These are phyloP conservation scores for Hericium alpestre DNA, from an alignment of 768 basidiomycete genomes.

Conservation along the genomic window DNA sequence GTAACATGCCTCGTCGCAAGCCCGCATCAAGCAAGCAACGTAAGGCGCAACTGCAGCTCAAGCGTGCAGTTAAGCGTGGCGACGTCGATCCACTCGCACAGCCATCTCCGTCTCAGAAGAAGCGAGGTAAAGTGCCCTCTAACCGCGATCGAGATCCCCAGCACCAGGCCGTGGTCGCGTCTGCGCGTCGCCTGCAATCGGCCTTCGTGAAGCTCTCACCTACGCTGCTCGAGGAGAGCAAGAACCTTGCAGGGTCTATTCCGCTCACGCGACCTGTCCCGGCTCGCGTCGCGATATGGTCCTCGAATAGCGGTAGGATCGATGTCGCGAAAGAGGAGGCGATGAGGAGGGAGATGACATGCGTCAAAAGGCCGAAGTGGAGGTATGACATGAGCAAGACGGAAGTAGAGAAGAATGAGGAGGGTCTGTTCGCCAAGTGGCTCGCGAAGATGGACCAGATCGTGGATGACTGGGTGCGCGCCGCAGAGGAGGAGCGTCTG, in stretches of 20 bases:
- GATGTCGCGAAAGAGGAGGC: not conserved
- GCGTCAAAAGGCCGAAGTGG: conserved; percentile 79
- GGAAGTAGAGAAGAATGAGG: conserved; percentile 86
- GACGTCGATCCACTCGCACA: conserved; percentile 29
- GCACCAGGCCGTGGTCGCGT: conserved; percentile 23
- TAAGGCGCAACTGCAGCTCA: conserved; percentile 63
- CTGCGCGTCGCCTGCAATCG: conserved; percentile 51
- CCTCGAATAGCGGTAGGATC: conserved; percentile 3
- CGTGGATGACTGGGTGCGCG: conserved; percentile 37
- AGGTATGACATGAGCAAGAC: conserved; percentile 76
- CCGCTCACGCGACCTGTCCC: conserved; percentile 49
- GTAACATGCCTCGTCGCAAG: conserved; percentile 27
- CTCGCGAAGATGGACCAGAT: conserved; percentile 49
- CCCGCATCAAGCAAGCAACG: conserved; percentile 57
- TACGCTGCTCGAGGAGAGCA: conserved; percentile 51
- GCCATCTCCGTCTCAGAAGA: not conserved
- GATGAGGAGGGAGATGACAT: conserved; percentile 19
- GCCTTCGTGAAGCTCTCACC: conserved; percentile 54
- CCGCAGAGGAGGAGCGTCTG: not conserved
- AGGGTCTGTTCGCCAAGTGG: conserved; percentile 76
- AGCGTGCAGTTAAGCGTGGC: conserved; percentile 79
- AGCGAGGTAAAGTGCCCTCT: not conserved
- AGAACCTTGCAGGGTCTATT: conserved; percentile 40
- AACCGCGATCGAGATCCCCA: not conserved
- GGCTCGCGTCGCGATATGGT: conserved; percentile 24